Conservation (phyloP, 2,329 filamentous ascomycete genomes). For the Lecanicillium sp. region DNA sequence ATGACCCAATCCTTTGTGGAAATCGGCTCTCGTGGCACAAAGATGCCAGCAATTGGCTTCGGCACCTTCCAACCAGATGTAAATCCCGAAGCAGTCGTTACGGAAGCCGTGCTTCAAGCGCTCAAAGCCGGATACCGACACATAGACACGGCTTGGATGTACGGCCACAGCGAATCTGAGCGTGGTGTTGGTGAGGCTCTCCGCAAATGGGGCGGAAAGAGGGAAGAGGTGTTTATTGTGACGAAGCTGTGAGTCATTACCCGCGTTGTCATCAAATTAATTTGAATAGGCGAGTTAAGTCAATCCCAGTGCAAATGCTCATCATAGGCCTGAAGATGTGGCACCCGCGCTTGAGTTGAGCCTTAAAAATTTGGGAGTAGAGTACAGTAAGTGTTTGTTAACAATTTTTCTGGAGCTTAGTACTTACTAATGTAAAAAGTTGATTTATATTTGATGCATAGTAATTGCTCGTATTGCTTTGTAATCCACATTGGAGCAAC, state of each 20-base stretch:
- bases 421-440: background rate
- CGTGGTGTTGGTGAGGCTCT: constrained; percentile 5
- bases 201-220: background rate
- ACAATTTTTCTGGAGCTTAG: background rate
- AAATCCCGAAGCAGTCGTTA: background rate
- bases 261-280: no score
- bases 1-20: no score
- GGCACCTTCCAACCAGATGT: constrained; percentile 1
- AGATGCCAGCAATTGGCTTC: constrained; percentile 2
- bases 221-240: constrained; percentile 3
- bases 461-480: no score
- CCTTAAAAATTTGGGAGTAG: constrained; percentile 3
- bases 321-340: constrained; percentile 3
- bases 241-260: constrained; percentile 5
- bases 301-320: constrained; percentile 2
- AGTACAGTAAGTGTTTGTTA: background rate
- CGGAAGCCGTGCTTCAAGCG: constrained; percentile 1
- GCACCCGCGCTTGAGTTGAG: constrained; percentile 5
- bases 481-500: no score
- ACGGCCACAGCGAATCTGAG: constrained; percentile 4
- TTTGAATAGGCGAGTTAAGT: no score
- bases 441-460: constrained; percentile 7
- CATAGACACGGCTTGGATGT: constrained; percentile 7
- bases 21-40: no score
- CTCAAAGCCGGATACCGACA: constrained; percentile 4